Percentiles rank a stretch among this genome's conserved stretches.
Evolutionary conservation across 2,329 filamentous ascomycete species (phyloP).

Genomic region (Nothopassalora personata): DNA sequence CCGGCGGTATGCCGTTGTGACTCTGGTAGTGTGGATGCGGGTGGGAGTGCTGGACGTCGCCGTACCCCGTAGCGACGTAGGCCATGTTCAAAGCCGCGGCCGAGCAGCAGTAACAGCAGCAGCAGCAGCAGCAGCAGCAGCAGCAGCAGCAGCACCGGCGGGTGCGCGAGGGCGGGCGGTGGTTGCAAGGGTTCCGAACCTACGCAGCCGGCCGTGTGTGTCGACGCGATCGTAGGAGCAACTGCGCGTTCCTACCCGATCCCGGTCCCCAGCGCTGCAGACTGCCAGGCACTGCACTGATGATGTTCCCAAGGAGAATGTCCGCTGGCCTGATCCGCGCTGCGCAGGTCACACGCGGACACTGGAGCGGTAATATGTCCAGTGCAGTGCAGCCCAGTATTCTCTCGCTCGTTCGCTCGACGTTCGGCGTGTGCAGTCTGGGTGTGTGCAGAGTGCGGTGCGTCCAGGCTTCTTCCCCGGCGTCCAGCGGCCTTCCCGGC

Average conservation of each 20-base stretch:
- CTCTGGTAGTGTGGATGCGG: conserved; percentile 9
- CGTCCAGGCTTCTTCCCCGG: conserved; percentile 1
- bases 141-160: background rate
- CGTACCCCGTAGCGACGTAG: conserved; percentile 15
- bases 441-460: background rate
- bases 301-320: background rate
- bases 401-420: background rate
- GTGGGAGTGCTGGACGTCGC: conserved; percentile 13
- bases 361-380: background rate
- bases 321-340: background rate
- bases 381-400: background rate
- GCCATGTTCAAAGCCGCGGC: conserved; percentile 11
- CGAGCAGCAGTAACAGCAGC: background rate
- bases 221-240: background rate
- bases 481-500: conserved; percentile 4
- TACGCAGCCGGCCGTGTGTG: background rate
- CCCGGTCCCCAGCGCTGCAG: background rate
- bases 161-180: background rate
- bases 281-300: too few species aligned
- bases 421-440: background rate
- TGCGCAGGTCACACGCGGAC: background rate
- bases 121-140: background rate
- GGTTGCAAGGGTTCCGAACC: background rate
- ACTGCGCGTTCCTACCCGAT: background rate
- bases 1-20: conserved; percentile 1